A percentile compares a stretch with the other conserved stretches of the same genome.
Evolutionary conservation across 495 filamentous ascomycete genomes (phyloP).

Genomic region (Terfezia boudieri): DNA sequence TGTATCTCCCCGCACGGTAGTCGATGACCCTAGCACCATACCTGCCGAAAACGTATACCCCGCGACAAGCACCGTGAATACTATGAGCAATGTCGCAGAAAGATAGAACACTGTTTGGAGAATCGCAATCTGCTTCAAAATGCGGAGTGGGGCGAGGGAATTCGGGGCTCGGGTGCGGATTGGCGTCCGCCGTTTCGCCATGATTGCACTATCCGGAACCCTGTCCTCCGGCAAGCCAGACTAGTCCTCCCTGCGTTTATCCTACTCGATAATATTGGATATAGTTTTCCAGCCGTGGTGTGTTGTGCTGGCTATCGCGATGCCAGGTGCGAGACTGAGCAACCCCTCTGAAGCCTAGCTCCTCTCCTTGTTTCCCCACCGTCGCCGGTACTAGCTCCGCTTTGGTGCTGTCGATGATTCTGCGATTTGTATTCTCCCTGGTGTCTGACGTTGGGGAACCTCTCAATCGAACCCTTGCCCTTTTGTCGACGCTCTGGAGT

Average conservation of each 20-base stretch:
- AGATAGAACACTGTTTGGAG: constrained; percentile 75
- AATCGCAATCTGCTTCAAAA: constrained; percentile 63
- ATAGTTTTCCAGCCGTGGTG: too few relatives aligned
- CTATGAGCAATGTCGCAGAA: constrained; percentile 46
- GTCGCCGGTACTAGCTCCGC: too few relatives aligned
- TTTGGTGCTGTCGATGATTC: too few relatives aligned
- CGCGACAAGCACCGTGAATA: constrained; percentile 73
- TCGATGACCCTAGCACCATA: constrained; percentile 4
- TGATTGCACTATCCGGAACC: background rate
- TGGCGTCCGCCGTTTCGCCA: background rate
- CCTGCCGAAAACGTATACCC: constrained; percentile 36
- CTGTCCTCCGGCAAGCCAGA: too few relatives aligned
- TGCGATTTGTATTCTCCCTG: too few relatives aligned
- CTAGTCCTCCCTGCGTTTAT: background rate
- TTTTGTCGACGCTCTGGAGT: too few relatives aligned
- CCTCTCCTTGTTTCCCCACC: too few relatives aligned
- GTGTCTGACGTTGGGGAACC: too few relatives aligned
- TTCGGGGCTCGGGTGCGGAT: constrained; percentile 57
- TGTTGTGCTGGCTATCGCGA: too few relatives aligned
- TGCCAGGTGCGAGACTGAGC: too few relatives aligned
- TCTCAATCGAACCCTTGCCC: too few relatives aligned
- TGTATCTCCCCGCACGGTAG: constrained; percentile 62
- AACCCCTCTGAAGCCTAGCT: too few relatives aligned
- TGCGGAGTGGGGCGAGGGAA: constrained; percentile 61
- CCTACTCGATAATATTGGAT: background rate